These are phyloP conservation scores for Dendrobium catenatum DNA, from an alignment of 106 monocot genomes.

Conservation along the genomic window DNA sequence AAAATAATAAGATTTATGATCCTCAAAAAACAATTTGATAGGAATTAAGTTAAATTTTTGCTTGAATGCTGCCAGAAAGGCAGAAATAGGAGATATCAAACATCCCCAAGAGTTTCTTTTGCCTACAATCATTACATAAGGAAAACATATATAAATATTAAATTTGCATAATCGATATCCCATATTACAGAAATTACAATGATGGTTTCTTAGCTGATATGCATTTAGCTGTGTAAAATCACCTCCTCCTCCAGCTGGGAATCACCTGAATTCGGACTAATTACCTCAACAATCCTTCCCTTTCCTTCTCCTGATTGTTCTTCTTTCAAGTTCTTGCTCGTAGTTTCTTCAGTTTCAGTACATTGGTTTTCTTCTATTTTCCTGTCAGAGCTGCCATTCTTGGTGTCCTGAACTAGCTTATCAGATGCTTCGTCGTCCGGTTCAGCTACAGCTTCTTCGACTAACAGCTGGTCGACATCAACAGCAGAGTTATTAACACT, in stretches of 20 bases:
- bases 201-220: background rate
- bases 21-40: too few species aligned
- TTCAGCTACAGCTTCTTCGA: slow-evolving; percentile 8
- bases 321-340: background rate
- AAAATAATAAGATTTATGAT: too few species aligned
- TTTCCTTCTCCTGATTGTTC: background rate
- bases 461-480: slow-evolving; percentile 13
- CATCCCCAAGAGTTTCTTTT: too few species aligned
- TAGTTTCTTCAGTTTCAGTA: background rate
- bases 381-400: background rate
- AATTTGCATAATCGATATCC: background rate
- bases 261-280: background rate
- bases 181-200: slow-evolving; percentile 2
- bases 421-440: slow-evolving; percentile 10
- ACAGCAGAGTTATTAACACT: background rate
- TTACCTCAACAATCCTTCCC: background rate
- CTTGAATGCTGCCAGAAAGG: too few species aligned
- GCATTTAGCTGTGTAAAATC: background rate
- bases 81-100: too few species aligned
- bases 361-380: background rate
- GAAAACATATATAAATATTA: too few species aligned
- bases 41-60: too few species aligned
- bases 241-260: background rate
- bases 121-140: too few species aligned
- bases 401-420: background rate